These are phyloP conservation scores for Fusarium denticulatum DNA, from an alignment of 2,329 filamentous ascomycete genomes.

Conservation along the genomic window DNA sequence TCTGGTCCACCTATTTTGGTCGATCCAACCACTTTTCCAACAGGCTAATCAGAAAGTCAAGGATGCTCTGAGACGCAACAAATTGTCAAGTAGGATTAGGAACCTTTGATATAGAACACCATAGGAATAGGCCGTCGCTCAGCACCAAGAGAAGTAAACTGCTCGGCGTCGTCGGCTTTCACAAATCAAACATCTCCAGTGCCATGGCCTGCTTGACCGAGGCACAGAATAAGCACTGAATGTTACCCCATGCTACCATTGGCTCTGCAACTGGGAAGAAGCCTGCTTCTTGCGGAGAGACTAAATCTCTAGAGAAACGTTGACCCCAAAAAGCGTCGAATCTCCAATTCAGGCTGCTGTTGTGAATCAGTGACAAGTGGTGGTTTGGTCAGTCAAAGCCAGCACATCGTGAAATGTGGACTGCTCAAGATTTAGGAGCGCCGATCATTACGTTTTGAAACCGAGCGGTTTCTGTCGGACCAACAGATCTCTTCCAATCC, in stretches of 20 bases:
- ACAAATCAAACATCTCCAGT: slow-evolving; percentile 19
- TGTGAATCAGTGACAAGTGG: background rate
- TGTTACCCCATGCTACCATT: background rate
- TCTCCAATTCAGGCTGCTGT: background rate
- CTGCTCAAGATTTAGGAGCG: background rate
- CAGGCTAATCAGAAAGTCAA: background rate
- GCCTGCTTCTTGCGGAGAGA: background rate
- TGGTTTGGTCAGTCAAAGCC: background rate
- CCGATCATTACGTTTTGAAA: background rate
- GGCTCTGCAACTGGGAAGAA: background rate
- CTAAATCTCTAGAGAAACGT: background rate
- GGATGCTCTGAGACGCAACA: background rate
- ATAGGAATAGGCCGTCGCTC: background rate
- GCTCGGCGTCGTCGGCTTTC: background rate
- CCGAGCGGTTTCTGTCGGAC: background rate
- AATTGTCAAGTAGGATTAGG: background rate
- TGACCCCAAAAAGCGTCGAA: background rate
- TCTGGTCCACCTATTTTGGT: background rate
- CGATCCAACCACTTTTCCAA: background rate
- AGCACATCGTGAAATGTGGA: background rate
- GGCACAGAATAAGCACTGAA: background rate
- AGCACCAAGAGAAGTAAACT: background rate
- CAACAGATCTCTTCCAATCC: background rate
- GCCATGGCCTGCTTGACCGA: background rate
- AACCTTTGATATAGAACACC: background rate